Evolutionary conservation across 805 yeast genomes (phyloP).

Genomic region (Saccharomyces eubayanus): DNA sequence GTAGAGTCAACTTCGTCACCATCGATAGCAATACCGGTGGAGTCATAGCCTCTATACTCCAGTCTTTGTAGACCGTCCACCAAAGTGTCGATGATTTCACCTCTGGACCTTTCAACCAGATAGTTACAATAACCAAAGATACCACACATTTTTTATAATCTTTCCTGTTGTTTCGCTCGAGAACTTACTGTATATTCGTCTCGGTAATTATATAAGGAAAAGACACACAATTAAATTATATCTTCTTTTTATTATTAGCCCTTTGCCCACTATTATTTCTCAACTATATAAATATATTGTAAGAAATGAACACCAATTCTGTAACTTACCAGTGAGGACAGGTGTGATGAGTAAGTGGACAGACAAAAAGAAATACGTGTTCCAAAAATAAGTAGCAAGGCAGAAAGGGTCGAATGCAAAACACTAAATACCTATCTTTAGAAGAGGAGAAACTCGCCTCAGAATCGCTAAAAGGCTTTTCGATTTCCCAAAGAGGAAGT

Average conservation of each 20-base stretch:
- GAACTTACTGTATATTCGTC: not conserved
- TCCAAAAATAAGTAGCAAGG: not conserved
- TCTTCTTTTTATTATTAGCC: not conserved
- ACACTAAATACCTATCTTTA: not conserved
- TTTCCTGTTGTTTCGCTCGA: not conserved
- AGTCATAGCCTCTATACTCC: constrained; percentile 97
- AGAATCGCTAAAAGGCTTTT: not conserved
- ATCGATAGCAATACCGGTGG: constrained; percentile 93
- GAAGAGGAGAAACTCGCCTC: not conserved
- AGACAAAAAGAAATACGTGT: not conserved
- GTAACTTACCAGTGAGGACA: not conserved
- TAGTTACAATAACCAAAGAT: constrained; percentile 97
- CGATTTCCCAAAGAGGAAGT: not conserved
- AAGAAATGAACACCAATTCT: not conserved
- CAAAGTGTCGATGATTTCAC: constrained; percentile 82
- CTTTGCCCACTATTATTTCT: not conserved
- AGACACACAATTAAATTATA: not conserved
- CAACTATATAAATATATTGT: not conserved
- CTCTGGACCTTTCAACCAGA: constrained; percentile 83
- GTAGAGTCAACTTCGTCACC: constrained; percentile 72
- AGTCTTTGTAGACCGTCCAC: constrained; percentile 80
- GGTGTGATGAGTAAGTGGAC: not conserved
- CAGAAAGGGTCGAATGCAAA: not conserved
- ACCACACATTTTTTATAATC: constrained; percentile 52
- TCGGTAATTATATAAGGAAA: not conserved